Evolutionary conservation across 306 rosid genomes (phyloP).

Genomic region (Urtica urens): DNA sequence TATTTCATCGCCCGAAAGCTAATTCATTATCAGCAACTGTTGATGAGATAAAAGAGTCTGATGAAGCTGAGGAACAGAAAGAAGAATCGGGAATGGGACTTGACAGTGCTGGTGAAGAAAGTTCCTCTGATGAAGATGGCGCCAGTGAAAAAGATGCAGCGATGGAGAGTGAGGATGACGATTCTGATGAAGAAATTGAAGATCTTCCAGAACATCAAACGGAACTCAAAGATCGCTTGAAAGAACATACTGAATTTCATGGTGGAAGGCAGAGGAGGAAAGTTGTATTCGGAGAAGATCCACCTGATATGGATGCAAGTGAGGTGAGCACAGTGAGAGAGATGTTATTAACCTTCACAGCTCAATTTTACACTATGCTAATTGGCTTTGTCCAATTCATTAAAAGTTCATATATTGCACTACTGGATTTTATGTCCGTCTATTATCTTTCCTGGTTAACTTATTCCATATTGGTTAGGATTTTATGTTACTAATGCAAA

Average conservation of each 20-base stretch:
- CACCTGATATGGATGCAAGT: too few species aligned
- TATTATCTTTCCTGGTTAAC: too few species aligned
- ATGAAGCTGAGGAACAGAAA: slow-evolving; percentile 23
- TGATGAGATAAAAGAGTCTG: slow-evolving; percentile 17
- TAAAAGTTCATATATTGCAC: too few species aligned
- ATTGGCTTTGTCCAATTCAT: too few species aligned
- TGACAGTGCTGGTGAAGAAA: slow-evolving; percentile 25
- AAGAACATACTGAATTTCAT: slow-evolving; percentile 60
- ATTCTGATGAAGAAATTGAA: slow-evolving; percentile 27
- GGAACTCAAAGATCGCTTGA: slow-evolving; percentile 24
- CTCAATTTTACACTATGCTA: too few species aligned
- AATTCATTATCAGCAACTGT: slow-evolving; percentile 24
- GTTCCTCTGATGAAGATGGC: slow-evolving; percentile 42
- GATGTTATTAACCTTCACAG: too few species aligned
- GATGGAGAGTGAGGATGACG: slow-evolving; percentile 12
- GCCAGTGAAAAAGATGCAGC: slow-evolving; percentile 12
- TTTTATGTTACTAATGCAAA: too few species aligned
- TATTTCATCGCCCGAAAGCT: slow-evolving; percentile 38
- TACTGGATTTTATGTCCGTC: too few species aligned
- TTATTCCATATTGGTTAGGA: too few species aligned
- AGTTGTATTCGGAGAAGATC: slow-evolving; percentile 50
- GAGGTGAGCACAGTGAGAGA: slow-evolving; percentile 39
- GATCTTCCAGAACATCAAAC: slow-evolving; percentile 20
- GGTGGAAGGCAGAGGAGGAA: slow-evolving; percentile 72
- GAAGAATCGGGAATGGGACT: slow-evolving; percentile 18